Percentiles rank a stretch among this genome's conserved stretches.
Conservation (phyloP, 345 rosid genomes). For the Theobroma cacao region DNA sequence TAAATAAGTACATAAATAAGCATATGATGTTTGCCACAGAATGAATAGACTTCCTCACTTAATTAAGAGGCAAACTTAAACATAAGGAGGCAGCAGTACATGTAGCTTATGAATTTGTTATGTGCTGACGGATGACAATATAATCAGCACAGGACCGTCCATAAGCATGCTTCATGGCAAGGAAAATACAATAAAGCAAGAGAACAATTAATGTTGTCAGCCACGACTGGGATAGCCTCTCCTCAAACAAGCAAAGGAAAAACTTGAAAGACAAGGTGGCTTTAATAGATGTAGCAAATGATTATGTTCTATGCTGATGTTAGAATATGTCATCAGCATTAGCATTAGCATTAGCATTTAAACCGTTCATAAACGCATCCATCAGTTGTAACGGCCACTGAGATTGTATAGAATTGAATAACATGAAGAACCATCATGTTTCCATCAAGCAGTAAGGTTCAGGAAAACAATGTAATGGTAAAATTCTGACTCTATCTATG, state of each 20-base stretch:
- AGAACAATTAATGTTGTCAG: background rate
- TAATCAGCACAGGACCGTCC: slow-evolving; percentile 11
- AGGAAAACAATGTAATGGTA: background rate
- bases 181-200: background rate
- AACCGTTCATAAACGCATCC: slow-evolving; percentile 21
- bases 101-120: slow-evolving; percentile 7
- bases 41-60: background rate
- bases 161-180: background rate
- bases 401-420: background rate
- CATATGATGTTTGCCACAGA: slow-evolving; percentile 1
- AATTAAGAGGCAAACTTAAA: background rate
- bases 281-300: slow-evolving; percentile 19
- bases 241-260: background rate
- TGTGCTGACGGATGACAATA: slow-evolving; percentile 1
- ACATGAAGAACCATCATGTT: background rate
- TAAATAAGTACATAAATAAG: background rate
- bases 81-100: background rate
- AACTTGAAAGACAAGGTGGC: slow-evolving; percentile 10
- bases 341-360: no score
- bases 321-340: slow-evolving; percentile 10
- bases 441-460: background rate
- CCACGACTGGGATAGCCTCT: slow-evolving; percentile 1
- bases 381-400: background rate
- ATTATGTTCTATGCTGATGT: slow-evolving; percentile 25
- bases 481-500: background rate